Evolutionary conservation across 768 basidiomycete genomes (phyloP), one percentile per base, ranked within the genome.

Genomic region (Symmetrospora coprosmae): DNA sequence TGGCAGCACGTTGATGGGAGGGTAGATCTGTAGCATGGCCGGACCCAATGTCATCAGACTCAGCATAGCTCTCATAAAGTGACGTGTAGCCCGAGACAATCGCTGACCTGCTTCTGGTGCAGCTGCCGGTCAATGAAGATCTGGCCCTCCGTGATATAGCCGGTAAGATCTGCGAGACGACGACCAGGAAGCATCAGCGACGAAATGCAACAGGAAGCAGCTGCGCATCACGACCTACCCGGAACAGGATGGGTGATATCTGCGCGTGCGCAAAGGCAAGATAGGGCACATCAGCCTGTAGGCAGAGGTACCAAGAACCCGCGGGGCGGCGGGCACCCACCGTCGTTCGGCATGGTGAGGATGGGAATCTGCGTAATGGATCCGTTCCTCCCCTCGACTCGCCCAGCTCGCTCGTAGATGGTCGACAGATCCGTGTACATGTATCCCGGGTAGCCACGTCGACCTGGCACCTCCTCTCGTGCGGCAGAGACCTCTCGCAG

Each of bases 321-420:
- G 49, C 39, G 50, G n/a, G 66, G 73, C 79, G 76, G 75, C 87
- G 90, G 31, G 28, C n/a, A 45, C 41, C 14, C 37, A 58, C 43
- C 92, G 74, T 97, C 94, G 75, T 97, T 99, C 25, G 94, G 94
- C 94, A 99, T 99, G 62, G 94, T 97, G 58, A 99, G 79, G 70
- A 97, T 99, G 63, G 94, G 94, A 73, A 97, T 94, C 76, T 99
- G 94, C 55, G 94, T 99, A 78, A 99, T 99, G 47, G 90, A 94
- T 41, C 94, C 94, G 75, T 96, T 97, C 68, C 92, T 81, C 65
- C 94, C 94, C 76, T 94, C 75, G 50, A 97, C 94, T 68, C 92
- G 91, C 43, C 94, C 94, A 38, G 94, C 94, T 75, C 94, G 89
- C 76, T 99, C 94, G 75, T 99, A 99, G 72, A 99, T 92, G 33